Evolutionary conservation across 129 eudicot genomes (phyloP).

Genomic region (Helianthus tuberosus): DNA sequence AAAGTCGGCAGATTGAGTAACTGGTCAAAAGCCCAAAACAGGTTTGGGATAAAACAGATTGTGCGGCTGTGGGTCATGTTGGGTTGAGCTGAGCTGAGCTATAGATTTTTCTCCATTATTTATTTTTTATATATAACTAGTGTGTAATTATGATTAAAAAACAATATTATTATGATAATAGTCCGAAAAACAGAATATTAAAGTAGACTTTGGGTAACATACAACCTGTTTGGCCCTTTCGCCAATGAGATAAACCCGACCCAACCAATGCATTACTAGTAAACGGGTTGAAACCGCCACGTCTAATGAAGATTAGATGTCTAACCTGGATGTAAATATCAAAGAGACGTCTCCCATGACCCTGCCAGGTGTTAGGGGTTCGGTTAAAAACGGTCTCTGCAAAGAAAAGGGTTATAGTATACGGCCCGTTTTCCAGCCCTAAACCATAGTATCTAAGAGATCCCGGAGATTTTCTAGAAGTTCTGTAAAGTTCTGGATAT

Average conservation of each 20-base stretch:
- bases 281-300: not conserved
- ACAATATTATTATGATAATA: no score
- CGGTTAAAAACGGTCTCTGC: constrained; percentile 48
- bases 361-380: constrained; percentile 38
- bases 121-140: no score
- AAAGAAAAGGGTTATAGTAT: constrained; percentile 45
- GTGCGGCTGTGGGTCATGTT: no score
- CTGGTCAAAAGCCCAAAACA: no score
- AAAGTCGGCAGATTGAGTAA: no score
- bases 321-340: constrained; percentile 57
- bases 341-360: constrained; percentile 55
- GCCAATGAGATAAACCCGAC: not conserved
- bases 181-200: no score
- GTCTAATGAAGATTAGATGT: not conserved
- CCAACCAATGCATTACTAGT: not conserved
- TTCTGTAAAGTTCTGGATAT: constrained; percentile 49
- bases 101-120: no score
- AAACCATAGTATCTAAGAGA: constrained; percentile 64
- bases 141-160: no score
- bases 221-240: no score
- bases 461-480: constrained; percentile 53
- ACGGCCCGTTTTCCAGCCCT: constrained; percentile 52
- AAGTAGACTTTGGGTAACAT: no score
- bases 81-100: no score
- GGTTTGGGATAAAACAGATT: no score